phyloP scores from a whole-genome alignment of 768 basidiomycete genomes.

The Mycena rosella region DNA sequence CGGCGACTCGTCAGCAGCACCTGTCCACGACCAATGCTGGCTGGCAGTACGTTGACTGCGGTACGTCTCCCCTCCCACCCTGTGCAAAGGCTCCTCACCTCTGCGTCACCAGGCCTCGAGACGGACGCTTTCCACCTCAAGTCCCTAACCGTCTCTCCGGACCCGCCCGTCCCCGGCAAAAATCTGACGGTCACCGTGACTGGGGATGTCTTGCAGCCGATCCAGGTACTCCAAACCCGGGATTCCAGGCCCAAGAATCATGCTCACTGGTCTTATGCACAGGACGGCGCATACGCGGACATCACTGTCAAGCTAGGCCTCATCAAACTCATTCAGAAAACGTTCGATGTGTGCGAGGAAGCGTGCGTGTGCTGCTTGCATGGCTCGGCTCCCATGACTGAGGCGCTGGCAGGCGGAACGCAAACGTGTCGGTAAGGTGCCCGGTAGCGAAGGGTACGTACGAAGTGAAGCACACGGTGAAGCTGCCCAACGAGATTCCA shows the following conservation, averaged over 20 bases:
- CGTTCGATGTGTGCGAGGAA: conserved; percentile 80
- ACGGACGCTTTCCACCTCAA: conserved; percentile 69
- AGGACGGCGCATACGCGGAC: conserved; percentile 81
- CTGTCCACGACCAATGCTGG: too few species aligned
- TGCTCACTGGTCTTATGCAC: neutral
- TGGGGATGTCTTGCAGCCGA: conserved; percentile 65
- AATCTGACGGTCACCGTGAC: conserved; percentile 86
- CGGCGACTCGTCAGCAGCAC: too few species aligned
- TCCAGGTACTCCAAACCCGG: conserved; percentile 68
- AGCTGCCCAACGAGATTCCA: conserved; percentile 94
- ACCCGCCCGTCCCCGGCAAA: conserved; percentile 90
- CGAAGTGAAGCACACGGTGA: conserved; percentile 83
- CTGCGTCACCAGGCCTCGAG: conserved; percentile 46
- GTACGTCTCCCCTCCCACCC: neutral
- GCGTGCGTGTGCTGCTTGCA: conserved; percentile 62
- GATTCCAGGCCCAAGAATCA: too few species aligned
- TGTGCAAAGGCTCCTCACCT: neutral
- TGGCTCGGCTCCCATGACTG: too few species aligned
- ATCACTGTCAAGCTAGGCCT: conserved; percentile 76
- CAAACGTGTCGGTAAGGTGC: conserved; percentile 82
- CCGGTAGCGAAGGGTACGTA: conserved; percentile 83
- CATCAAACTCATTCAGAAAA: conserved; percentile 74
- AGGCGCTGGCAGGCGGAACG: conserved; percentile 65
- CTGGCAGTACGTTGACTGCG: neutral
- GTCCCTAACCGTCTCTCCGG: conserved; percentile 81